These are phyloP conservation scores for Fulvia fulva DNA, from an alignment of 2,329 filamentous ascomycete species.

Conservation along the genomic window DNA sequence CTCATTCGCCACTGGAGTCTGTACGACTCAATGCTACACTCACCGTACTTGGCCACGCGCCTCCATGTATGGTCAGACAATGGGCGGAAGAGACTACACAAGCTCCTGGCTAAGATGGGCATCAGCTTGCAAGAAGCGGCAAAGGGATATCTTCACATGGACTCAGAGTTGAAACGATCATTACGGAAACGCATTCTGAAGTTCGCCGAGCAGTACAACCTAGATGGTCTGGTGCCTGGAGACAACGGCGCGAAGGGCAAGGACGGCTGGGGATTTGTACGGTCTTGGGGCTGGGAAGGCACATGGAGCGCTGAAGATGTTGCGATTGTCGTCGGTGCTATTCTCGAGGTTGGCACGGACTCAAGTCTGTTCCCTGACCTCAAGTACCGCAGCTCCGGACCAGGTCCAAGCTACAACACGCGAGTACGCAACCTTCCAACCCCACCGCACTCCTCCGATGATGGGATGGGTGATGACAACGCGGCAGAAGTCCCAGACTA, in stretches of 20 bases:
- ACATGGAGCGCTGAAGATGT: slow-evolving; percentile 91
- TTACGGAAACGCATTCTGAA: slow-evolving; percentile 80
- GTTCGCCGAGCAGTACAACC: slow-evolving; percentile 87
- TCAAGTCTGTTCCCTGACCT: slow-evolving; percentile 18
- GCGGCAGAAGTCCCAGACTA: slow-evolving; percentile 39
- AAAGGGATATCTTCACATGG: slow-evolving; percentile 97
- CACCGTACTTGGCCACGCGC: slow-evolving; percentile 85
- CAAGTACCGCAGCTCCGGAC: slow-evolving; percentile 11
- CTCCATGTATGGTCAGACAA: slow-evolving; percentile 92
- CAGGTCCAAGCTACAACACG: slow-evolving; percentile 26
- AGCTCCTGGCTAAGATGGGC: slow-evolving; percentile 96
- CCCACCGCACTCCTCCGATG: slow-evolving; percentile 32
- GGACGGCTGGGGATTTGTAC: slow-evolving; percentile 94
- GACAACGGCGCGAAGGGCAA: slow-evolving; percentile 64
- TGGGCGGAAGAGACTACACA: slow-evolving; percentile 83
- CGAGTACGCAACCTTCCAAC: slow-evolving; percentile 31
- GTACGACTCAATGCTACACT: slow-evolving; percentile 98
- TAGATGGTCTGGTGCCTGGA: slow-evolving; percentile 86
- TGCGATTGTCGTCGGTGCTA: slow-evolving; percentile 84
- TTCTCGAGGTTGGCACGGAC: slow-evolving; percentile 74
- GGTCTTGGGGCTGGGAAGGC: slow-evolving; percentile 96
- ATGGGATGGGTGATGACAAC: slow-evolving; percentile 25
- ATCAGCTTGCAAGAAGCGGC: slow-evolving; percentile 90
- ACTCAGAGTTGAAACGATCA: slow-evolving; percentile 90
- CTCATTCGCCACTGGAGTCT: slow-evolving; percentile 94